Base-by-base conservation (phyloP, 2,329 filamentous ascomycete genomes). In the Chalaropsis thielavioides region DNA sequence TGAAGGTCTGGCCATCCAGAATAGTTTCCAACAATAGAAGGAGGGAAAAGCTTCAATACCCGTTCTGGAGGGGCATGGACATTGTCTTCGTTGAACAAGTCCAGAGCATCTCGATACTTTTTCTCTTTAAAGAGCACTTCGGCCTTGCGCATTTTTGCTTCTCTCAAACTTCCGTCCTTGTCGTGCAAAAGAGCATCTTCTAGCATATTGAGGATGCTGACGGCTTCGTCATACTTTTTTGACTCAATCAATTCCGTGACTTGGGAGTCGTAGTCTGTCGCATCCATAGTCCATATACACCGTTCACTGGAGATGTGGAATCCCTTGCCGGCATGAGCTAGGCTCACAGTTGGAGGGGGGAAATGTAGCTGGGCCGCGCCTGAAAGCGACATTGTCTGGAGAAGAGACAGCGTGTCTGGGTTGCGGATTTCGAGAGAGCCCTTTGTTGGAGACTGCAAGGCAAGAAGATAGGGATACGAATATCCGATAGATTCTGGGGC, bases 261-360 rank as follows among this genome's bases (percentile, higher is more conserved):
- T 72, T 99, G 94, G 1, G 86, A 85, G 73, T 96, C 90, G 72
- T 99, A 99, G 69, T 92, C 88, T 44, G 92, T 85, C 2, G 92
- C 89, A 68, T 86, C 89, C 94, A 99, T 97, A 70, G 94, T 88
- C 94, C 94, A 99, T 44, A 99, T 89, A 41, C 83, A 88, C 56
- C 94, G 82, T 65, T 97, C 94, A 72, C 92, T 96, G 22, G 88
- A 87, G 62, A 97, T 91, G 67, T 97, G 82, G 70, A 99, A 99
- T 0, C 92, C 92, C 73, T 99, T 99, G 2, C 90, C 94, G 0
- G 91, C 92, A 75, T 99, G 94, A 0, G 92, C 90, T n/a, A 99
- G 79, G 71, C 92, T 96, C 68, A 92, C 88, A 22, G 90, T 95
- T 0, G 92, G 92, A 61, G 95, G 91, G 0, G 92, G 90, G 31